Evolutionary conservation across 192 early-diverging fungal species (phyloP).

Genomic region (Chytriomyces confervae): DNA sequence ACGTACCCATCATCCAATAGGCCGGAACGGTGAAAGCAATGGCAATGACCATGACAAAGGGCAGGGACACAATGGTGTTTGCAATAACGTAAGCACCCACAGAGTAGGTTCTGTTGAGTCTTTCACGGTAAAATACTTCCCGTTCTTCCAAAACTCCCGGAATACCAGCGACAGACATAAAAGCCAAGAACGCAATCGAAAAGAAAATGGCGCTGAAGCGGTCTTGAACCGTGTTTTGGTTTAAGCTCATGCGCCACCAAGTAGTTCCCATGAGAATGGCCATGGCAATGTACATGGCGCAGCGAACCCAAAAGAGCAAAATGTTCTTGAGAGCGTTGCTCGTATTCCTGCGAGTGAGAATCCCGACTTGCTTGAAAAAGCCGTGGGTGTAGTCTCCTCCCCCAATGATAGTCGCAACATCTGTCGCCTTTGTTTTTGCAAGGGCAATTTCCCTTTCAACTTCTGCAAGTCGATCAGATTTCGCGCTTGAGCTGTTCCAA

Average conservation of each 20-base stretch:
- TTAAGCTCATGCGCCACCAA: slow-evolving; percentile 7
- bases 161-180: slow-evolving; percentile 51
- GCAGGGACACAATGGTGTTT: slow-evolving; percentile 41
- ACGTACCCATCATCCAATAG: not conserved
- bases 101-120: slow-evolving; percentile 40
- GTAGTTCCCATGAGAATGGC: slow-evolving; percentile 42
- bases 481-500: not conserved
- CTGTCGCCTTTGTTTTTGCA: not conserved
- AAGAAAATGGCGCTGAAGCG: slow-evolving; percentile 41
- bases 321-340: slow-evolving; percentile 37
- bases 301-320: slow-evolving; percentile 40
- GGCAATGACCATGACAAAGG: slow-evolving; percentile 38
- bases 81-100: slow-evolving; percentile 40
- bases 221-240: slow-evolving; percentile 32
- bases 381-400: not conserved
- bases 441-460: not conserved
- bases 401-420: not conserved
- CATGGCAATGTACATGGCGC: slow-evolving; percentile 46
- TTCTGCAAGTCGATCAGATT: not conserved
- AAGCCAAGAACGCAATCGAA: slow-evolving; percentile 37
- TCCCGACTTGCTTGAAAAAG: slow-evolving; percentile 34
- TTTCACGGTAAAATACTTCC: slow-evolving; percentile 45
- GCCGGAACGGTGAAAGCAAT: slow-evolving; percentile 38
- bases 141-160: slow-evolving; percentile 51
- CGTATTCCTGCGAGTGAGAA: slow-evolving; percentile 18